These are phyloP conservation scores for Pythium plurisporium DNA, from an alignment of 352 stramenopile species.

Conservation along the genomic window DNA sequence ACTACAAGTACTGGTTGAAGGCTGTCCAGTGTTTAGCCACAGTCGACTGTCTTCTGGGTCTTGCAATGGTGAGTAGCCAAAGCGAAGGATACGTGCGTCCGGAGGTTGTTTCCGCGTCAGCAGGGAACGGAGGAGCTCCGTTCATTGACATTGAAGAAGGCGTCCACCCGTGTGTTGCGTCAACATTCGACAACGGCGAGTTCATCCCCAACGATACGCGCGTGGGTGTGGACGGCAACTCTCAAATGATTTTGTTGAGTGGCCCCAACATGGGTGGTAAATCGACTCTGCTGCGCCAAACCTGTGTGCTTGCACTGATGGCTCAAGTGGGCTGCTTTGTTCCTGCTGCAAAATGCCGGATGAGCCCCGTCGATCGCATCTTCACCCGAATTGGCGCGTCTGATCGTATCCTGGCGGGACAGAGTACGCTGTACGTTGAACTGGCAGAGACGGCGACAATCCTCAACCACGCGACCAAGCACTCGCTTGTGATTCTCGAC, in stretches of 20 bases:
- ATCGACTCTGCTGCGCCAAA: constrained; percentile 97
- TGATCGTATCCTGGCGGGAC: constrained; percentile 96
- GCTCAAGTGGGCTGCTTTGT: constrained; percentile 99
- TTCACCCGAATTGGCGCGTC: constrained; percentile 99
- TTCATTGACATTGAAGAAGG: constrained; percentile 92
- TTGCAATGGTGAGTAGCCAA: constrained; percentile 91
- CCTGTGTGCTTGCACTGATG: constrained; percentile 96
- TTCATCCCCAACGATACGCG: constrained; percentile 98
- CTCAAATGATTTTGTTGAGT: constrained; percentile 91
- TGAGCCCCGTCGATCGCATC: constrained; percentile 98
- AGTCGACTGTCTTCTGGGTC: constrained; percentile 94
- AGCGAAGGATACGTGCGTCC: constrained; percentile 92
- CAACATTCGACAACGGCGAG: constrained; percentile 69
- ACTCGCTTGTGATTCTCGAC: constrained; percentile 98
- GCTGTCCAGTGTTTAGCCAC: constrained; percentile 90
- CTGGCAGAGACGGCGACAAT: constrained; percentile 98
- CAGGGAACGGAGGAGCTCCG: constrained; percentile 41
- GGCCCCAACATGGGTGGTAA: constrained; percentile 99
- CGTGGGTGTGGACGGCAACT: constrained; percentile 71
- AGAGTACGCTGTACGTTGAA: constrained; percentile 99
- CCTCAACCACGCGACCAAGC: constrained; percentile 91
- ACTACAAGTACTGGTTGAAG: constrained; percentile 92
- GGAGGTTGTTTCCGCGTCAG: constrained; percentile 74
- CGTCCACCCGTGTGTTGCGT: constrained; percentile 93
- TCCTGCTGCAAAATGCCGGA: constrained; percentile 88